Evolutionary conservation across 257 asterid species (phyloP), one percentile per base, ranked within the genome.

Genomic region (Rehmannia glutinosa): DNA sequence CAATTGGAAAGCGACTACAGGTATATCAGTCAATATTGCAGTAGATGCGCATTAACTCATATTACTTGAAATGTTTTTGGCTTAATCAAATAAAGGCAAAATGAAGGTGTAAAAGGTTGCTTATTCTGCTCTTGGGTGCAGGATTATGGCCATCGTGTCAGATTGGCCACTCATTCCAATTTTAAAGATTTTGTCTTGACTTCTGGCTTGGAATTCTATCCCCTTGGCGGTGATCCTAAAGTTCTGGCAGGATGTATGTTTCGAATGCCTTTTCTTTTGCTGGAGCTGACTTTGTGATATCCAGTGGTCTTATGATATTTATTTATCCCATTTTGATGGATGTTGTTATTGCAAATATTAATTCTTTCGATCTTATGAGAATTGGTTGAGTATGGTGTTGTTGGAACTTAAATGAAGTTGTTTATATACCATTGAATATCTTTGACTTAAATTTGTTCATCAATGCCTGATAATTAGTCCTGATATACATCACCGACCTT

Each of bases 221-320:
- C 96, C 71, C 88, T 89, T 53, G 95, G 96, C 4, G 96, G 90
- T 8, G 96, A 89, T 78, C 96, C 96, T 32, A 84, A 81, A 89
- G 78, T 84, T 78, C 91, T 89, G 67, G 95, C 95, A 3, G 96
- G 78, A 74, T 86, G 96, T 86, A 85, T 61, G 91, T 80, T 62
- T 64, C 72, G 61, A 52, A 10, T 63, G 23, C 41, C 66, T 63
- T 62, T 58, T 62, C 35, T 27, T 45, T 45, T 67, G 21, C 62
- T 20, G 35, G 55, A 53, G 56, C 41, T 54, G 64, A 61, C 38
- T 62, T 43, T 39, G 49, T 67, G 66, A 7, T 58, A 39, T 23
- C 51, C 20, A 25, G 61, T 56, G 57, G 51, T 56, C 53, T 74
- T 56, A 13, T 3, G 8, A 25, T 63, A 65, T 56, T 38, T 39